phyloP scores from a whole-genome alignment of 768 basidiomycete species.

The Gloeostereum incarnatum region DNA sequence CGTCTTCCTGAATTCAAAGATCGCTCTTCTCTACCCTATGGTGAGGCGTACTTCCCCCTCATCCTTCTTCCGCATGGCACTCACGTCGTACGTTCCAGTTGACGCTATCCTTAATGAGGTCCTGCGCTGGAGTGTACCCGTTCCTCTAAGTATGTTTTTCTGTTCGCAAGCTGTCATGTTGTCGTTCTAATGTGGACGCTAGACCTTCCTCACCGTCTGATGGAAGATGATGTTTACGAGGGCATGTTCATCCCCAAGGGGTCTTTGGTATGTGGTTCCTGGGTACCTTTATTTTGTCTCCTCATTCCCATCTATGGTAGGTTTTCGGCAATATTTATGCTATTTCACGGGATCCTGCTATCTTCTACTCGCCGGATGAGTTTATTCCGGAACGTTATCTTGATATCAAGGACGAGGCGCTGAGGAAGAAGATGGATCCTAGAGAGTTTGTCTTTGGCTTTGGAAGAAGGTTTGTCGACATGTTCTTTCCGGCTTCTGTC shows the following conservation, averaged over 20 bases:
- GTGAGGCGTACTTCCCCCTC: conserved; percentile 15
- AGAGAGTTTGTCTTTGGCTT: conserved; percentile 39
- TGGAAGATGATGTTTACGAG: conserved; percentile 55
- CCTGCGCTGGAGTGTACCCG: conserved; percentile 46
- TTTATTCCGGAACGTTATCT: conserved; percentile 15
- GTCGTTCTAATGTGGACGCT: not conserved
- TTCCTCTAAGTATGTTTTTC: conserved; percentile 42
- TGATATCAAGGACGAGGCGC: conserved; percentile 13
- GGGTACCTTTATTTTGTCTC: conserved; percentile 1
- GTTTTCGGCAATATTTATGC: conserved; percentile 59
- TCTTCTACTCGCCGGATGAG: conserved; percentile 3
- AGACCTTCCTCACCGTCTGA: conserved; percentile 59
- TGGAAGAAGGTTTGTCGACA: conserved; percentile 20
- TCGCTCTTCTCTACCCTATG: conserved; percentile 44
- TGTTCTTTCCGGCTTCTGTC: not conserved
- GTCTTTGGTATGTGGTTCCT: conserved; percentile 30
- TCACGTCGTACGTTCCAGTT: conserved; percentile 12
- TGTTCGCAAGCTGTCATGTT: not conserved
- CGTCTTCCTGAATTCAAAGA: conserved; percentile 56
- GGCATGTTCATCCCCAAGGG: conserved; percentile 56
- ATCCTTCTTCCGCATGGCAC: not conserved
- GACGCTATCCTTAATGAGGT: conserved; percentile 48
- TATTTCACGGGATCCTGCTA: conserved; percentile 6
- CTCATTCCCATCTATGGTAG: conserved; percentile 10
- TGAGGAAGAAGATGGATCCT: conserved; percentile 27